A percentile compares a stretch with the other conserved stretches of the same genome.
phyloP scores from a whole-genome alignment of 306 rosid species.

The Crotalaria pallida region DNA sequence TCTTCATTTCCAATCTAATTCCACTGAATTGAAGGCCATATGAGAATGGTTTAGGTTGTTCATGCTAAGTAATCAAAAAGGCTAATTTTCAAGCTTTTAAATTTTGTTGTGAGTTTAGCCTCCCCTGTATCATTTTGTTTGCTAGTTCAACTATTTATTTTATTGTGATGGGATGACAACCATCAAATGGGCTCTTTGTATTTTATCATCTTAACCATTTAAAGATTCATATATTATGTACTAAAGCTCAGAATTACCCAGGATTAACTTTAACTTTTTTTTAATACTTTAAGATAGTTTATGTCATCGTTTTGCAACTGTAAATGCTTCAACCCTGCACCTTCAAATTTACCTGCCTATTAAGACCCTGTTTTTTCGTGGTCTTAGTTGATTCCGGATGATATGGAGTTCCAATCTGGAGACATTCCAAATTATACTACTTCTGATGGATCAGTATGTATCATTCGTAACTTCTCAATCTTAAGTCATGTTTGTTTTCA shows the following conservation, averaged over 20 bases:
- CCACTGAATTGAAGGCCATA: background rate
- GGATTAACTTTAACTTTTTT: no score
- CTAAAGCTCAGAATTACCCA: no score
- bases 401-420: conserved; percentile 95
- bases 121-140: no score
- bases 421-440: conserved; percentile 96
- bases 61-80: background rate
- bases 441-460: conserved; percentile 87
- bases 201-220: no score
- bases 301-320: no score
- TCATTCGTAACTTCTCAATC: background rate
- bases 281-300: no score
- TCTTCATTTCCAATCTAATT: background rate
- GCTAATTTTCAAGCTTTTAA: background rate
- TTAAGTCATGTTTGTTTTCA: background rate
- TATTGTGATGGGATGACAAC: no score
- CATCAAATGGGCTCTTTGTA: no score
- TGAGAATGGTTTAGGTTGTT: background rate
- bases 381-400: conserved; percentile 87
- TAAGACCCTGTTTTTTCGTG: no score
- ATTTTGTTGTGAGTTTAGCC: no score
- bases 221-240: no score
- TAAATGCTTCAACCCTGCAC: background rate
- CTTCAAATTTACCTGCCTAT: background rate
- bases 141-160: no score